Percentiles rank a stretch among this genome's conserved stretches.
Evolutionary conservation across 352 stramenopile genomes (phyloP).

Genomic region (Pythium dissimile): DNA sequence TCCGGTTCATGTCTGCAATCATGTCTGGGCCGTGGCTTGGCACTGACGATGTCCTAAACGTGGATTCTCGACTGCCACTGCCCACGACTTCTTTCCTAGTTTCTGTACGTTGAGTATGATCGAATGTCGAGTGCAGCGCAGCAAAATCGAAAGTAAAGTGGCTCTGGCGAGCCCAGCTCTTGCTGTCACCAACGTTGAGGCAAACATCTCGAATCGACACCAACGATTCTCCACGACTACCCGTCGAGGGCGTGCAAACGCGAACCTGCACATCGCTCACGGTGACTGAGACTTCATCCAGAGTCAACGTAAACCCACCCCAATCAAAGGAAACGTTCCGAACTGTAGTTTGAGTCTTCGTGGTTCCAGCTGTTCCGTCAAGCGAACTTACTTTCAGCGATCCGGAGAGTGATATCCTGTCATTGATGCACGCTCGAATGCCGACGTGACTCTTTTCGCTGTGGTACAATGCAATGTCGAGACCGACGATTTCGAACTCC

Average conservation of each 20-base stretch:
- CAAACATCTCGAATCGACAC: conserved; percentile 50
- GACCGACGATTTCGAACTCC: conserved; percentile 52
- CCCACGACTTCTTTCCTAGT: background rate
- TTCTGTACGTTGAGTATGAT: background rate
- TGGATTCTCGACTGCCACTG: background rate
- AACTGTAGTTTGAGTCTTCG: background rate
- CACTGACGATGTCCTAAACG: background rate
- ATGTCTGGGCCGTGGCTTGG: background rate
- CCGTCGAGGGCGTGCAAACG: conserved; percentile 56
- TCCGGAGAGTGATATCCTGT: conserved; percentile 46
- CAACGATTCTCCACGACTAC: conserved; percentile 64
- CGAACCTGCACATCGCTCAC: conserved; percentile 60
- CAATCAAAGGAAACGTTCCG: conserved; percentile 4
- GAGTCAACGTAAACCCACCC: conserved; percentile 26
- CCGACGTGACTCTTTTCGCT: conserved; percentile 64
- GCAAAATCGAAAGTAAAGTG: conserved; percentile 19
- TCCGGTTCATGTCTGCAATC: background rate
- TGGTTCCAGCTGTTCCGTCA: too few relatives aligned
- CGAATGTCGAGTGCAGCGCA: background rate
- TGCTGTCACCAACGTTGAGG: conserved; percentile 44
- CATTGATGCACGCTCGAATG: conserved; percentile 65
- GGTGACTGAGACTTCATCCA: conserved; percentile 43
- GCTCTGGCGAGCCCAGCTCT: conserved; percentile 2
- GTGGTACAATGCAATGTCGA: conserved; percentile 70
- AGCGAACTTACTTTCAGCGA: conserved; percentile 29